Base-by-base conservation (phyloP, 1,284 basidiomycete genomes). In the Ustilago vetiveriae region DNA sequence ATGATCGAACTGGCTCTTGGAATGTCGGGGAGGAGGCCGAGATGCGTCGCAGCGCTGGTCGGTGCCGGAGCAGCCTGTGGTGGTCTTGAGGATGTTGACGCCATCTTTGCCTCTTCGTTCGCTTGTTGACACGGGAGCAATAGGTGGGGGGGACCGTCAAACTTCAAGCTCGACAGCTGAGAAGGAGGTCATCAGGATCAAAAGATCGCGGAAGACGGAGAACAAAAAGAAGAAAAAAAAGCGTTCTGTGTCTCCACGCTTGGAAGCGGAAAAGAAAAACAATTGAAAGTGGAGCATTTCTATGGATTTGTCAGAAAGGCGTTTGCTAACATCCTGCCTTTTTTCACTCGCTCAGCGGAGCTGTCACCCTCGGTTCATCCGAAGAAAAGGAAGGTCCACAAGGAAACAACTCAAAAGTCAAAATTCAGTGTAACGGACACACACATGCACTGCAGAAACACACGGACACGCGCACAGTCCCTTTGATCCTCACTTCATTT, bases 1-100 rank as follows among this genome's bases (percentile, higher is more conserved):
- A 83, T 77, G 49, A 83, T 68, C 9, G 79, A 64, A 26, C 76
- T 81, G 6, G 76, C 79, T n/a, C 70, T 47, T 32, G 78, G 72
- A 14, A 74, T 57, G 10, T 73, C 68, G 21, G 74, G 72, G n/a
- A 78, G 66, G 3, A 71, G 48, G 2, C 56, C 55, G 9, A 65
- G 42, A 36, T 65, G 62, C 4, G 55, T 54, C 13, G 62, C 40
- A 26, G 62, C 50, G 24, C 62, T 62, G 3, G 27, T 22, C 1
- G 55, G 51, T 32, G 47, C 58, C 36, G 42, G 36, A 8, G 41
- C 46, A 2, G 30, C 41, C 21, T 19, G 9, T 19, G 24, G 14
- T 14, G 45, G 17, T 43, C 36, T 11, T 41, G 58, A 21, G 4
- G 58, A 46, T 40, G 51, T 32, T 7, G 58, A 41, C 10, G 58